Percentiles rank a stretch among this genome's conserved stretches.
phyloP scores from a whole-genome alignment of 2,329 filamentous ascomycete genomes.

The Trichoderma sp. region DNA sequence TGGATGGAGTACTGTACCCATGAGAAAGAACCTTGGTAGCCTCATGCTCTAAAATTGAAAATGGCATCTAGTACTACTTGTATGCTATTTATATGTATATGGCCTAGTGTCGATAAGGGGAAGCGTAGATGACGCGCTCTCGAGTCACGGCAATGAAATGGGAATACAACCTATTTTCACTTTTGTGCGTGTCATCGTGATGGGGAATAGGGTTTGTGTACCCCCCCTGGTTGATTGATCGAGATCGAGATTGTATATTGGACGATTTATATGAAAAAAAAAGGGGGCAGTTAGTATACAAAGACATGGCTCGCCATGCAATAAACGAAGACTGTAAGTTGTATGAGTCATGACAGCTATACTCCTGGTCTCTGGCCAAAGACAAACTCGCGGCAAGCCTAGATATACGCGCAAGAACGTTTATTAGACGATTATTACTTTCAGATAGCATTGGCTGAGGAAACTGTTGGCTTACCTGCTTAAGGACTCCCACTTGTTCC shows the following conservation, averaged over 20 bases:
- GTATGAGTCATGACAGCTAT: not conserved
- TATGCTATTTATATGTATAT: constrained; percentile 11
- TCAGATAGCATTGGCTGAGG: no score
- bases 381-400: constrained; percentile 46
- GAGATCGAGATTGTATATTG: not conserved
- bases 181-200: not conserved
- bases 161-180: not conserved
- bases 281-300: not conserved
- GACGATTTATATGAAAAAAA: not conserved
- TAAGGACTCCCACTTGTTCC: constrained; percentile 69
- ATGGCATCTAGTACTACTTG: not conserved
- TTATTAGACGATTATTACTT: not conserved
- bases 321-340: not conserved
- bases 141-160: not conserved
- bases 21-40: constrained; percentile 2
- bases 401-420: not conserved
- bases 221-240: not conserved
- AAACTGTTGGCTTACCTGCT: constrained; percentile 53
- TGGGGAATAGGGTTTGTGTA: constrained; percentile 2
- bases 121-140: constrained; percentile 8
- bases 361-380: constrained; percentile 29
- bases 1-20: not conserved
- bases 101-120: constrained; percentile 2
- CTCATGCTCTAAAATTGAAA: not conserved
- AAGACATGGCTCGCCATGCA: not conserved